These are phyloP conservation scores for Miscanthus lutarioriparius DNA, from an alignment of 176 grass and related monocot genomes.

Conservation along the genomic window DNA sequence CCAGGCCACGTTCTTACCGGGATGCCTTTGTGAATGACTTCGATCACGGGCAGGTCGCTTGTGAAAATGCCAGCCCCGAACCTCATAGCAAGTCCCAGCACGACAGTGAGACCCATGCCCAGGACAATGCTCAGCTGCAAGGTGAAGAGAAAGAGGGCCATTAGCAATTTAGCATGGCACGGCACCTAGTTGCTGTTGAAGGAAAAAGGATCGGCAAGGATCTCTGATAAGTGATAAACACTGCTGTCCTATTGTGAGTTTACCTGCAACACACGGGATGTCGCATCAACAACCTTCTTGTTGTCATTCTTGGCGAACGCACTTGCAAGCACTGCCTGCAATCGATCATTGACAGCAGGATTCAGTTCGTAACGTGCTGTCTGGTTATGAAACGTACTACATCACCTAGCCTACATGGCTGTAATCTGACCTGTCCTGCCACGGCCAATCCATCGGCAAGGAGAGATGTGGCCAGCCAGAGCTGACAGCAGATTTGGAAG, in stretches of 20 bases:
- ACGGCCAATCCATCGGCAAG: slow-evolving; percentile 95
- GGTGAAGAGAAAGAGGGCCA: background rate
- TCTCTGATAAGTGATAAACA: background rate
- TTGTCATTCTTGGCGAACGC: slow-evolving; percentile 78
- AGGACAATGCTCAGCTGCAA: slow-evolving; percentile 82
- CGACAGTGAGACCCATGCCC: slow-evolving; percentile 59
- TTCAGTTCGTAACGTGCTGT: background rate
- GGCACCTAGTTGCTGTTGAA: background rate
- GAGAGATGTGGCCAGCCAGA: slow-evolving; percentile 94
- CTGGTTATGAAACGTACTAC: background rate
- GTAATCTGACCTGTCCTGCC: slow-evolving; percentile 74
- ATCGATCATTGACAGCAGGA: background rate
- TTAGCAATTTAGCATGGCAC: slow-evolving; percentile 17
- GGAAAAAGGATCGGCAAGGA: background rate
- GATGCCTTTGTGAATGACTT: slow-evolving; percentile 77
- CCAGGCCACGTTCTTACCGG: slow-evolving; percentile 50
- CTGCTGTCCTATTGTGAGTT: background rate
- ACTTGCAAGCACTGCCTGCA: slow-evolving; percentile 90
- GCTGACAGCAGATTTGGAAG: slow-evolving; percentile 92
- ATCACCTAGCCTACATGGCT: background rate
- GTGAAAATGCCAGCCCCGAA: slow-evolving; percentile 92
- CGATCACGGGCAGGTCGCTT: slow-evolving; percentile 61
- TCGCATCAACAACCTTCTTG: slow-evolving; percentile 54
- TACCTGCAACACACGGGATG: slow-evolving; percentile 88
- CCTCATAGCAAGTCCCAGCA: slow-evolving; percentile 70